Base-by-base conservation (phyloP, 495 filamentous ascomycete genomes). In the Aspergillus diversus region DNA sequence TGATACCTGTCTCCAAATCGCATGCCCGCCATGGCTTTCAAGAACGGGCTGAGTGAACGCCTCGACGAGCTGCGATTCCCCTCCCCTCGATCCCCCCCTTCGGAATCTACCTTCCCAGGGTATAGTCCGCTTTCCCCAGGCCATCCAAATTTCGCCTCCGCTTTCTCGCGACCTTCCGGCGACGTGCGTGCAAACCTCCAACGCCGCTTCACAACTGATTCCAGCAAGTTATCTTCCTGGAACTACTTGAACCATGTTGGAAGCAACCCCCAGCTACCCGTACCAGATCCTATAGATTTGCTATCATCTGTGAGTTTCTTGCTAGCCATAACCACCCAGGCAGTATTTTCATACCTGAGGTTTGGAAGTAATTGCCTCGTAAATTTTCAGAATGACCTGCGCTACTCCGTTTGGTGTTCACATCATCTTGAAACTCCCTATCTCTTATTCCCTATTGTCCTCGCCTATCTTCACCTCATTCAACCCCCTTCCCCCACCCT, bases 141-240 rank as follows among this genome's bases (percentile, higher is more conserved):
- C 70, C 86, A 86, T 73, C 81, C 81, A 61, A 85, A 74, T 60
- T 77, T 84, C 58, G 79, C 86, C 65, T 78, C 85, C 54, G 80
- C 79, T 31, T 82, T 83, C 62, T 82, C 83, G 66, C 78, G 78
- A 52, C 82, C 81, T 11, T 70, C 75, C 39, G 84, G 82, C 65
- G 90, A 92, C 65, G 82, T 83, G 56, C 85, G 92, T 74, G 83
- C 84, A 47, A 88, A 87, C 65, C 80, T 97, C 65, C 91, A 93
- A 75, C 90, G 95, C 74, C 89, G 95, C 63, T 97, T 97, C 80
- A 99, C 95, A 59, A 95, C 92, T 33, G 92, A 95, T 69, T 90
- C 91, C 59, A 91, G 92, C 70, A 90, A 90, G 77, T 81, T 96
- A 75, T 90, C 92, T 65, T 91, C 89, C 68, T 83, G 94, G 81